Percentiles rank a stretch among this genome's conserved stretches.
Evolutionary conservation across 805 yeast species (phyloP).

Genomic region (Saccharomyces kudriavzevii): DNA sequence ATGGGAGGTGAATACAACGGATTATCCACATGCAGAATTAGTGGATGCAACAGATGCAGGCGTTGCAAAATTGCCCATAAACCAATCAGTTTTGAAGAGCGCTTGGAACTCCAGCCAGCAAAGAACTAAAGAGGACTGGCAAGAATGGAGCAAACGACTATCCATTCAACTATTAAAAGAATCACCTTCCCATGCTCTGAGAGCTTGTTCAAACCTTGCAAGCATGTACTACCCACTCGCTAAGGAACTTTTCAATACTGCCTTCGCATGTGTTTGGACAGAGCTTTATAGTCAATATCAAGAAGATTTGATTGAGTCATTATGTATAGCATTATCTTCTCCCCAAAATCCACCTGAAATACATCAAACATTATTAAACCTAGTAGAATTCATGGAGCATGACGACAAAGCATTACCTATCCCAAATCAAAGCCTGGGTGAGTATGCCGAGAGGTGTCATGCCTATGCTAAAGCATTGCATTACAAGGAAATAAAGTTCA

Average conservation of each 20-base stretch:
- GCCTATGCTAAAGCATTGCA: conserved; percentile 95
- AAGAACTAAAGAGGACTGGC: conserved; percentile 90
- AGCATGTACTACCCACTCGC: conserved; percentile 79
- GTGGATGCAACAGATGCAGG: conserved; percentile 47
- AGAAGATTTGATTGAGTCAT: conserved; percentile 76
- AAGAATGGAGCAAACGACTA: conserved; percentile 83
- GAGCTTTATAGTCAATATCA: conserved; percentile 83
- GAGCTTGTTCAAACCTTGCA: conserved; percentile 86
- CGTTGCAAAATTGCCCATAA: conserved; percentile 61
- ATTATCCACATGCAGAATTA: conserved; percentile 29
- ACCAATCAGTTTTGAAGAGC: conserved; percentile 52
- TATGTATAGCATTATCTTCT: conserved; percentile 78
- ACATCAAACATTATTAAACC: conserved; percentile 74
- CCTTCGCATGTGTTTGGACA: conserved; percentile 89
- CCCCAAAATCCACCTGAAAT: conserved; percentile 92
- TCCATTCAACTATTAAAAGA: conserved; percentile 78
- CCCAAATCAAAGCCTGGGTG: conserved; percentile 76
- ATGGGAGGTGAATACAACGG: conserved; percentile 31
- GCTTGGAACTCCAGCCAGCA: conserved; percentile 92
- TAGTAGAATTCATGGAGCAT: conserved; percentile 94
- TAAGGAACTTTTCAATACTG: conserved; percentile 79
- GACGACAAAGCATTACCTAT: conserved; percentile 90
- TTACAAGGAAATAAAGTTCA: conserved; percentile 88
- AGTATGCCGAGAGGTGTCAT: conserved; percentile 86
- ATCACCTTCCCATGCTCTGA: conserved; percentile 84